Base-by-base conservation (phyloP, 345 rosid species). In the Microcos paniculata region DNA sequence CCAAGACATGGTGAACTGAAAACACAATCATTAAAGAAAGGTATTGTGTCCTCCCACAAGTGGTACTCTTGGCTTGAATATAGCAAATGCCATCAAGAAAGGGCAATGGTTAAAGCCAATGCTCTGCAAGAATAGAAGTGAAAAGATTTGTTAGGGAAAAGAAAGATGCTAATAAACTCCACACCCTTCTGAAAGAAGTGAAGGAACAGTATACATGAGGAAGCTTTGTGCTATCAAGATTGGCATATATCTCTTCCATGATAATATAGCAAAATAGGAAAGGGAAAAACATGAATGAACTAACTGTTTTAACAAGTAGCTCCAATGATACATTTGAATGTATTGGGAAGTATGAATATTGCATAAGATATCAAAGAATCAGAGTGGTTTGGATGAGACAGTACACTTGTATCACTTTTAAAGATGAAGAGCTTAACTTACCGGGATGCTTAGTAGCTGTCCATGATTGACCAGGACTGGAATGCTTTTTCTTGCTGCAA, bases 11-110 rank as follows among this genome's bases (percentile, higher is more conserved):
- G 13, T 43, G 53, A 43, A 43, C 6, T 43, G 48, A 23, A 65
- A 43, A 23, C 13, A 13, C 1, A 24, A 68, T 16, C 70, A 53
- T 70, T 83, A 93, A 7, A 89, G 28, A 86, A 90, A 95, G 62
- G 94, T 90, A 76, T 83, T 82, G 66, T 82, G 59, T 67, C 99
- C 97, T 71, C 98, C 96, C 18, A 96, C 96, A 8, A 91, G 97
- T 33, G 94, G 96, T 72, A 89, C 90, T 81, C 87, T 88, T 52
- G 99, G 97, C 78, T 86, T 85, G 86, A 89, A 93, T 73, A 70
- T 82, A 59, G 85, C 86, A 52, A 88, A 84, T 14, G 80, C 90
- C 38, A 26, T 71, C 75, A 89, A 70, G 80, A 89, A 87, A 73
- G 90, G 87, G 84, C 96, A 95, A 76, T 62, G 80, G n/a, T 78